Base-by-base conservation (phyloP, 2,329 filamentous ascomycete species). In the Lecanosticta acicola region DNA sequence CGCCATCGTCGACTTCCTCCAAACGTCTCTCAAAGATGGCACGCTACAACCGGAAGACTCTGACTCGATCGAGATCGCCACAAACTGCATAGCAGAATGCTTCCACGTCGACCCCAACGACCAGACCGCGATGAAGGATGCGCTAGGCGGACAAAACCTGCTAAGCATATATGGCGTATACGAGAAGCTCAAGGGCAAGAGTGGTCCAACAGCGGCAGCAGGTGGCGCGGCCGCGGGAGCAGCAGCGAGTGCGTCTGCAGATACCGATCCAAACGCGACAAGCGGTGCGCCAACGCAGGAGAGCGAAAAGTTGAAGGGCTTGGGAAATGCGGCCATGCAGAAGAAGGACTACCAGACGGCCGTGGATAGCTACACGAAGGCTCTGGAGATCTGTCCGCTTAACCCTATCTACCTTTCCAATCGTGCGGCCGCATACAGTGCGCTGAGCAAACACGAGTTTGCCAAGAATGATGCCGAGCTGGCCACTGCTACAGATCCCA, bases 371-470 rank as follows among this genome's bases (percentile, higher is more conserved):
- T 98, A 98, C 77, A 87, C 87, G 19, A 78, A 91, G 68, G 93
- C 93, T 3, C 81, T 98, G 19, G 77, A 80, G 45, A 75, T 96
- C 43, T 72, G 87, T 57, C 88, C 93, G 1, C 75, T 80, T 56
- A 97, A 98, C 72, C 87, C 90, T 32, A 93, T 98, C 69, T 98
- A 93, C 77, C 84, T 98, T 33, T 95, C 88, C 53, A 98, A 98
- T 80, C 88, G 93, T 57, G 93, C 93, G 9, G 93, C 93, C 38
- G 93, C 93, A 4, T 87, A 94, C 76, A 89, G 84, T 20, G 91
- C 88, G 17, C 81, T 81, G 51, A 80, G 83, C 59, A 83, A 95
- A 70, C 90, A 97, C 72, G 81, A 84, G 51, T 83, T 85, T 52
- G 93, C 93, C 10, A 83, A 81, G 59, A 76, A 83, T 51, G 93